Conservation (phyloP, 345 rosid species). For the Boechera divaricarpa region DNA sequence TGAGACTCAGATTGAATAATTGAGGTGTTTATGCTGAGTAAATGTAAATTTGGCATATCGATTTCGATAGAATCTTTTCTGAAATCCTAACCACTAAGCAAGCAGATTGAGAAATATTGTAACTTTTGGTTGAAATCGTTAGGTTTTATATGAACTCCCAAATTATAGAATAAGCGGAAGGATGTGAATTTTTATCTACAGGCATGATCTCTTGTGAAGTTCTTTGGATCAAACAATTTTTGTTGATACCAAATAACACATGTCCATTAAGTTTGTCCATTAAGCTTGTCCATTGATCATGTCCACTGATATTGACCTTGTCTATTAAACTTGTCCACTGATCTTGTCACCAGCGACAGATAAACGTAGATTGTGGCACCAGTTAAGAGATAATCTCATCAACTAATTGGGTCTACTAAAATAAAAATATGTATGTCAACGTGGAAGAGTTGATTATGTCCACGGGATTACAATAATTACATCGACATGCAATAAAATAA, state of each 20-base stretch:
- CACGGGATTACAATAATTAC: too few species aligned
- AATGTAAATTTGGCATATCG: background rate
- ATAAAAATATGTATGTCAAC: too few species aligned
- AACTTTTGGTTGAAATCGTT: background rate
- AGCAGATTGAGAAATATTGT: background rate
- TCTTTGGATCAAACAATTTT: background rate
- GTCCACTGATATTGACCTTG: too few species aligned
- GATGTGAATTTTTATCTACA: background rate
- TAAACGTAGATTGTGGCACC: too few species aligned
- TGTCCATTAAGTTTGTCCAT: too few species aligned
- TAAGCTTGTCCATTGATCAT: too few species aligned
- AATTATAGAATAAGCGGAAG: background rate
- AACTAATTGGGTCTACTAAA: too few species aligned
- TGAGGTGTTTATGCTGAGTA: background rate
- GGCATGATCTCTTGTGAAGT: background rate
- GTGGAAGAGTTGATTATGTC: too few species aligned
- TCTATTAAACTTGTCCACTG: too few species aligned
- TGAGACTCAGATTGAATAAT: conserved; percentile 19
- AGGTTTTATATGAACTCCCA: background rate
- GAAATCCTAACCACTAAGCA: background rate
- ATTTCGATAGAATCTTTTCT: background rate
- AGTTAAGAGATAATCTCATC: too few species aligned
- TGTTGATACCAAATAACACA: background rate
- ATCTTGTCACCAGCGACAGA: too few species aligned
- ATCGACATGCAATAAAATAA: too few species aligned